Base-by-base conservation (phyloP, 140 eudicot species). In the Artemisia princeps region DNA sequence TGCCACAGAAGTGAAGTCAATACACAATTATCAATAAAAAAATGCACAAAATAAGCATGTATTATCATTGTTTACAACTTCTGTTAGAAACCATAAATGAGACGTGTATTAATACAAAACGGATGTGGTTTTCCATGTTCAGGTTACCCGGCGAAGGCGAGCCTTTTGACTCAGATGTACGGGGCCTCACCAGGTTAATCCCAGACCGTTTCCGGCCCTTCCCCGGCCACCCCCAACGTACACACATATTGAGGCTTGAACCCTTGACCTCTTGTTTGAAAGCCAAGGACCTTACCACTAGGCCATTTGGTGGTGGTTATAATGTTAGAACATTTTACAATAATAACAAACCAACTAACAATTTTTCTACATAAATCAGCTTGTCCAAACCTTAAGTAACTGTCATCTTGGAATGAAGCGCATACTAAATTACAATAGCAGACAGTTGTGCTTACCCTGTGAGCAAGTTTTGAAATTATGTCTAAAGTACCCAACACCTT, bases 391-490 rank as follows among this genome's bases (percentile, higher is more conserved):
- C 11, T 30, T 1, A 40, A 46, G 11, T 2, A 17, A 46, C 15
- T 59, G 49, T 48, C 66, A 59, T 48, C 13, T 59, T 26, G 40
- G 3, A 30, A 71, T 55, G 7, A 23, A 28, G 55, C 40, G 46
- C n/a, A 14, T 61, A 51, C 55, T 19, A 53, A 2, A 17, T 40
- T 52, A 11, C 23, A 69, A 20, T 3, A 45, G 66, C 14, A 20
- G 67, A 72, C 9, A 45, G 44, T 2, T 57, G 51, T 63, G 23
- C 55, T 78, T 85, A 92, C 98, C 98, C 95, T 78, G 57, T 73
- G 70, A 64, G 79, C 98, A 69, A 87, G 92, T 73, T 92, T 92
- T 42, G 92, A 81, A 72, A 92, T 84, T 81, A 92, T 83, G 66
- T 80, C 98, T 54, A 92, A 67, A 50, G 95, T 82, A 63, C 51